Conservation (phyloP, 495 filamentous ascomycete genomes). For the Sphaerosporella brunnea region DNA sequence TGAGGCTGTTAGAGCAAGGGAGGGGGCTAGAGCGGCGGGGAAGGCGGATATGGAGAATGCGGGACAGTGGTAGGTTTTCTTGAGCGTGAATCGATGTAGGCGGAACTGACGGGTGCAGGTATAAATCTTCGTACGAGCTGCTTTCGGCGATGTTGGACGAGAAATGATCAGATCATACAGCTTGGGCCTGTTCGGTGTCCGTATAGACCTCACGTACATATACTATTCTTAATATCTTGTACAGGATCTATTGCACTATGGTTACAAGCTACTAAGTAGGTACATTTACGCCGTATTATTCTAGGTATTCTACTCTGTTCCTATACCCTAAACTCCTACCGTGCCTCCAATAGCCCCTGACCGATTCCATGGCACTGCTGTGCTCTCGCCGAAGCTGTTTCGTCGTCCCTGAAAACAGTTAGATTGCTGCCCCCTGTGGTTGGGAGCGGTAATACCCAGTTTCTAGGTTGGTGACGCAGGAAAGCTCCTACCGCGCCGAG, state of each 20-base stretch:
- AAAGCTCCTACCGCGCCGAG: conserved; percentile 94
- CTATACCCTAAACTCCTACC: not conserved
- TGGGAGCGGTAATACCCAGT: conserved; percentile 39
- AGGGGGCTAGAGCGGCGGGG: conserved; percentile 33
- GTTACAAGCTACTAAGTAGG: not conserved
- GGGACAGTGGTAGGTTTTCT: conserved; percentile 19
- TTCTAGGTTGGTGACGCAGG: conserved; percentile 69
- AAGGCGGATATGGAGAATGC: conserved; percentile 19
- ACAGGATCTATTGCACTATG: too few species aligned
- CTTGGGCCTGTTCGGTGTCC: too few species aligned
- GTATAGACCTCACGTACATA: too few species aligned
- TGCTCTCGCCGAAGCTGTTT: not conserved
- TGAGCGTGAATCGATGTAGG: not conserved
- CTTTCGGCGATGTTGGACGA: conserved; percentile 2
- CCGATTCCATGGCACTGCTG: not conserved
- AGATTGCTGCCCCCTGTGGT: not conserved
- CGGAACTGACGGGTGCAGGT: conserved; percentile 1
- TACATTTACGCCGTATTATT: not conserved
- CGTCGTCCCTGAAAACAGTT: not conserved
- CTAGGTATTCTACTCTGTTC: not conserved
- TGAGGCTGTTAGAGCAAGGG: conserved; percentile 65
- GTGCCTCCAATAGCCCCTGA: not conserved
- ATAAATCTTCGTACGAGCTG: conserved; percentile 6
- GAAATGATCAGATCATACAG: too few species aligned
- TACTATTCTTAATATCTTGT: too few species aligned